Conservation (phyloP, 1,139 yeast genomes). For the Yamadazyma songkhlaensis region DNA sequence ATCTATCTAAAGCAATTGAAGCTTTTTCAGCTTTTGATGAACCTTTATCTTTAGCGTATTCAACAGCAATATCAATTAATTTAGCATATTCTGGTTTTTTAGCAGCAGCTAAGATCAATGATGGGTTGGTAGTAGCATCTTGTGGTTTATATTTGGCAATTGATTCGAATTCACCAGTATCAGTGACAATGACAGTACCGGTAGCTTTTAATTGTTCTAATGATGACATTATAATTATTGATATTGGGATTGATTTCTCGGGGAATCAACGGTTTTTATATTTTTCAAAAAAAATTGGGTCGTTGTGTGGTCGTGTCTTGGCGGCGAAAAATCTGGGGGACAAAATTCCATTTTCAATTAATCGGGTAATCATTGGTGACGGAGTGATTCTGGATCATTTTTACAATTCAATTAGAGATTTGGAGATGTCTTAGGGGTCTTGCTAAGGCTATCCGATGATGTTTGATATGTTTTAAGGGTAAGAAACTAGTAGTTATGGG, state of each 20-base stretch:
- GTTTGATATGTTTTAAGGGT: background rate
- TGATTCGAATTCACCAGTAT: conserved; percentile 98
- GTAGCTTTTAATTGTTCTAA: conserved; percentile 91
- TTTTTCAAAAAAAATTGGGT: background rate
- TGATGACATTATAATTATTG: conserved; percentile 44
- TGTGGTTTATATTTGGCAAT: conserved; percentile 98
- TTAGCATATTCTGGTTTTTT: conserved; percentile 86
- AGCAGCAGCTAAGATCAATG: conserved; percentile 93
- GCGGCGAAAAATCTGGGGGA: conserved; percentile 1
- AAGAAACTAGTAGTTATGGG: background rate
- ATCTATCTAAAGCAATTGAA: conserved; percentile 80
- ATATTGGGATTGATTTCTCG: background rate
- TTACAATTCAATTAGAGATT: no score
- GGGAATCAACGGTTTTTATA: conserved; percentile 1
- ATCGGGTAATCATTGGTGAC: conserved; percentile 2
- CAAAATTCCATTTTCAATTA: conserved; percentile 2
- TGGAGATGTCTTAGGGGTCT: no score
- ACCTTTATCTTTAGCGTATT: conserved; percentile 72
- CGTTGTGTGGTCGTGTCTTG: background rate
- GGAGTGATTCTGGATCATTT: no score
- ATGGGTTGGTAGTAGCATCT: conserved; percentile 99
- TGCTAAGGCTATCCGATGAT: background rate
- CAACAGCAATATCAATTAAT: conserved; percentile 88
- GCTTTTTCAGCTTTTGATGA: conserved; percentile 48
- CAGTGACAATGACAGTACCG: conserved; percentile 96